Percentiles rank a stretch among this genome's conserved stretches.
These are phyloP conservation scores for Candida oleophila DNA, from an alignment of 805 yeast species.

Conservation along the genomic window DNA sequence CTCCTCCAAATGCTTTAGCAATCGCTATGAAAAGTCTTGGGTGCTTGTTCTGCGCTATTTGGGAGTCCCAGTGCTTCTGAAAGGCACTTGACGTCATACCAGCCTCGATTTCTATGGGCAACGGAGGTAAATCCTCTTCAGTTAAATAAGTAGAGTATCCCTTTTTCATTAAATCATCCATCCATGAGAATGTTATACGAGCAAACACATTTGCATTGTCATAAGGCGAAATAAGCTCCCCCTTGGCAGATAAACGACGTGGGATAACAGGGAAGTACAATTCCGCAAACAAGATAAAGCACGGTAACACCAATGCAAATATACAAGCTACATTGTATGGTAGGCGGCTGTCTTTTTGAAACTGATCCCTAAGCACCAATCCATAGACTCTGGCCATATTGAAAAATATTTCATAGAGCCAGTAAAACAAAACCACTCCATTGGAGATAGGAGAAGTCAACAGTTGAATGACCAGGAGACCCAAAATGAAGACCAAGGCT, in stretches of 20 bases:
- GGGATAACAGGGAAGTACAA: conserved; percentile 37
- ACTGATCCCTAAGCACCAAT: conserved; percentile 33
- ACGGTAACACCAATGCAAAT: conserved; percentile 36
- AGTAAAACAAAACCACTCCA: conserved; percentile 69
- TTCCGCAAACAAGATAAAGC: conserved; percentile 46
- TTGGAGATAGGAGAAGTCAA: conserved; percentile 62
- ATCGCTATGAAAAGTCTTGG: conserved; percentile 64
- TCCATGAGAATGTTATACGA: conserved; percentile 82
- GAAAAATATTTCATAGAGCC: conserved; percentile 60
- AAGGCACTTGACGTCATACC: conserved; percentile 49
- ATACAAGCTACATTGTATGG: conserved; percentile 17
- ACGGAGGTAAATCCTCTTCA: conserved; percentile 73
- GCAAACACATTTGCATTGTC: conserved; percentile 72
- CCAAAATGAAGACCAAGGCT: conserved; percentile 50
- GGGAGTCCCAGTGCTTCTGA: conserved; percentile 58
- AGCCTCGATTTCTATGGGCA: conserved; percentile 69
- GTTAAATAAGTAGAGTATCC: conserved; percentile 63
- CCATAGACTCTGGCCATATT: conserved; percentile 37
- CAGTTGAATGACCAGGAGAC: conserved; percentile 70
- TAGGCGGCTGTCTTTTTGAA: conserved; percentile 16
- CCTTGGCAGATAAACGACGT: conserved; percentile 17
- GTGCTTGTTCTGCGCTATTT: conserved; percentile 19
- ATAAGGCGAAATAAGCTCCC: conserved; percentile 34
- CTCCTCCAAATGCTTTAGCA: conserved; percentile 66
- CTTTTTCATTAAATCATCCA: conserved; percentile 76